phyloP scores from a whole-genome alignment of 2,329 filamentous ascomycete species.

The Pestalotiopsis sp. region DNA sequence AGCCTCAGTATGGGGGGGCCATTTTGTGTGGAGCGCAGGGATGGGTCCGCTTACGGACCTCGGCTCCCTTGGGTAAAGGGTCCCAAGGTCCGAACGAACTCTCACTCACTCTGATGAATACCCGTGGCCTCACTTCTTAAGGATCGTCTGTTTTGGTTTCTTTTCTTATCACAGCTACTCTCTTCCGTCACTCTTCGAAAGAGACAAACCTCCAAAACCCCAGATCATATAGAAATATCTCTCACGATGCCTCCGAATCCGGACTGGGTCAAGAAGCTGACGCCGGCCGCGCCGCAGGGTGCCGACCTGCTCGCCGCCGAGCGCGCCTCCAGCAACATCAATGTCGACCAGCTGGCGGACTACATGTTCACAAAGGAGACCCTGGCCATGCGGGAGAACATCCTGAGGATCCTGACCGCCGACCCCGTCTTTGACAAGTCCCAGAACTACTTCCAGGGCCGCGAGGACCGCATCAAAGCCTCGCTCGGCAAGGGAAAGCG shows the following conservation, averaged over 20 bases:
- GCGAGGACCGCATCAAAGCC: conserved; percentile 69
- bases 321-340: conserved; percentile 67
- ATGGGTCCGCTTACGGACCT: conserved; percentile 9
- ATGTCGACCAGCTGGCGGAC: conserved; percentile 67
- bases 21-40: conserved; percentile 1
- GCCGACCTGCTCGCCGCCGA: conserved; percentile 70
- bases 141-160: background rate
- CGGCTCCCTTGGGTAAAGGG: conserved; percentile 2
- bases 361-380: conserved; percentile 71
- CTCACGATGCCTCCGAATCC: conserved; percentile 11
- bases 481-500: conserved; percentile 73
- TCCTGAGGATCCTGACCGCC: conserved; percentile 65
- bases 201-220: background rate
- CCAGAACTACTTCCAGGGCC: conserved; percentile 74
- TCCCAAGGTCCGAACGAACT: background rate
- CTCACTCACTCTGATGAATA: background rate
- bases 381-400: conserved; percentile 60
- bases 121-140: background rate
- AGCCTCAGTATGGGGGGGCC: background rate
- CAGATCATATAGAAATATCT: background rate
- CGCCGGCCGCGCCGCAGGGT: conserved; percentile 68
- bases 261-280: conserved; percentile 68
- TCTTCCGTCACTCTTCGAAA: too few relatives aligned
- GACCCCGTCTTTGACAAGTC: conserved; percentile 79
- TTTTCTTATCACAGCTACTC: background rate